Percentiles rank a stretch among this genome's conserved stretches.
Conservation (phyloP, 2,329 filamentous ascomycete species). For the Coniochaeta sp. region DNA sequence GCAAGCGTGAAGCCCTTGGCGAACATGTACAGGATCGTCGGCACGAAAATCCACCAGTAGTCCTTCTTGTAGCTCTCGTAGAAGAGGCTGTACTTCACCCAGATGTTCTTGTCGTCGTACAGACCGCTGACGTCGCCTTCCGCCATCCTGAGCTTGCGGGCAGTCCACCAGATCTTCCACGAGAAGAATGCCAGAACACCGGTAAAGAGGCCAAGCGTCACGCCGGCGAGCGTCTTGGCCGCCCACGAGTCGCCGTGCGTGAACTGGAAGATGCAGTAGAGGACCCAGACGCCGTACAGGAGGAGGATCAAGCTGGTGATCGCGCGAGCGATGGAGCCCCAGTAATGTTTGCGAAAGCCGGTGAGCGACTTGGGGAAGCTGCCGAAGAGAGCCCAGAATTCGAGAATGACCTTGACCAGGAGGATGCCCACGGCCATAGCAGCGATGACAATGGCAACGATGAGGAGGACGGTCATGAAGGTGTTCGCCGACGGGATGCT, state of each 20-base stretch:
- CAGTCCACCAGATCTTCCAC: constrained; percentile 74
- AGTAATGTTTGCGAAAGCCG: constrained; percentile 92
- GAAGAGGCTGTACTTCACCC: constrained; percentile 95
- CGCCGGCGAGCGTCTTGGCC: constrained; percentile 72
- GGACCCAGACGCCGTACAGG: constrained; percentile 88
- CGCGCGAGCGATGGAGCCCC: constrained; percentile 82
- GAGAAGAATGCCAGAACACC: constrained; percentile 74
- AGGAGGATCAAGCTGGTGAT: constrained; percentile 86
- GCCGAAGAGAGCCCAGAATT: constrained; percentile 84
- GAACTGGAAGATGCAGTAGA: constrained; percentile 96
- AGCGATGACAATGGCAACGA: constrained; percentile 82
- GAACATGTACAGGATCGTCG: constrained; percentile 83
- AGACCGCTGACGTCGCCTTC: constrained; percentile 69
- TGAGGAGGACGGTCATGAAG: constrained; percentile 89
- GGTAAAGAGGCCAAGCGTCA: constrained; percentile 78
- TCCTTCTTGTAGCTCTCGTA: constrained; percentile 92
- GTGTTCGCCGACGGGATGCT: constrained; percentile 83
- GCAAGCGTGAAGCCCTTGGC: constrained; percentile 82
- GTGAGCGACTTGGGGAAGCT: constrained; percentile 73
- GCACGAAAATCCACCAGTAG: constrained; percentile 97
- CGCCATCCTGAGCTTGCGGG: constrained; percentile 62
- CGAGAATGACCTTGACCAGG: constrained; percentile 84
- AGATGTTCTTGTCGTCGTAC: constrained; percentile 83
- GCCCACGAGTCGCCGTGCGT: constrained; percentile 91
- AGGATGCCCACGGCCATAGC: constrained; percentile 80